Evolutionary conservation across 2,329 filamentous ascomycete species (phyloP).

Genomic region (Aspergillus ochraceoroseus): DNA sequence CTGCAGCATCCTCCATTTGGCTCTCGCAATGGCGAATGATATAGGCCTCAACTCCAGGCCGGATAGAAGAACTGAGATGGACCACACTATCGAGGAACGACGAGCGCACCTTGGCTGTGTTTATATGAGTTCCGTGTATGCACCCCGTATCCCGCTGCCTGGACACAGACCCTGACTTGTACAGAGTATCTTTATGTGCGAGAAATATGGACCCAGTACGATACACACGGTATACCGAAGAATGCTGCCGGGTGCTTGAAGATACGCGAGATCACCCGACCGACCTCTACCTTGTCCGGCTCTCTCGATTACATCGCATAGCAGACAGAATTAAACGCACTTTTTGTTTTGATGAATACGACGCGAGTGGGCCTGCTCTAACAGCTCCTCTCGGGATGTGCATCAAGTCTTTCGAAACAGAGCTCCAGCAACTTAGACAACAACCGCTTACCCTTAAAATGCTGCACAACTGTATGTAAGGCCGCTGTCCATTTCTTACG

Average conservation of each 20-base stretch:
- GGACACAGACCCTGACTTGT: background rate
- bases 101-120: conserved; percentile 52
- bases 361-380: conserved; percentile 4
- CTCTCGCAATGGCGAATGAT: conserved; percentile 47
- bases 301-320: conserved; percentile 50
- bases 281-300: conserved; percentile 46
- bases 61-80: conserved; percentile 13
- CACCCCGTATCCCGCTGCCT: background rate
- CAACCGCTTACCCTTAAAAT: conserved; percentile 6
- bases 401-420: conserved; percentile 45
- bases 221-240: conserved; percentile 52
- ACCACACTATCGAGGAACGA: conserved; percentile 50
- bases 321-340: conserved; percentile 47
- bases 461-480: conserved; percentile 12
- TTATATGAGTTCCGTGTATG: conserved; percentile 52
- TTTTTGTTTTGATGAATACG: conserved; percentile 20
- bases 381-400: conserved; percentile 23
- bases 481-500: no score
- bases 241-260: conserved; percentile 48
- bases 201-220: conserved; percentile 47
- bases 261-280: conserved; percentile 46
- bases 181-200: conserved; percentile 31
- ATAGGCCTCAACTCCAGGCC: conserved; percentile 26
- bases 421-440: conserved; percentile 35
- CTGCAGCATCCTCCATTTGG: conserved; percentile 49